Base-by-base conservation (phyloP, 2,329 filamentous ascomycete genomes). In the Cladosporium sp. region DNA sequence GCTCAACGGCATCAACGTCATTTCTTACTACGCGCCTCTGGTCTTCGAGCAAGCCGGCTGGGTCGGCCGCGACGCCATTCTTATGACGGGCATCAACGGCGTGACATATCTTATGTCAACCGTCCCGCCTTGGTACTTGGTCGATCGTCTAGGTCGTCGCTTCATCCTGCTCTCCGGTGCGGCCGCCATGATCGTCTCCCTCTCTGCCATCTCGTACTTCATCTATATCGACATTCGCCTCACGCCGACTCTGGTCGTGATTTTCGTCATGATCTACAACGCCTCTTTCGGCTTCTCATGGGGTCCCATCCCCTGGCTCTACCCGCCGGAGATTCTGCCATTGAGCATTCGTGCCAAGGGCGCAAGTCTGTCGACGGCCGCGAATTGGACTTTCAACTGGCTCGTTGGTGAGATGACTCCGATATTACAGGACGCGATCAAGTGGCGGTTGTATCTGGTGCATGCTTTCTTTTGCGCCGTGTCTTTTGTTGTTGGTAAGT, bases 381-480 rank as follows among this genome's bases (percentile, higher is more conserved):
- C 91, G 27, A 98, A 98, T 67, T 98, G 93, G 93, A 90, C 92
- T 1, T 95, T 93, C 71, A 98, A 98, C 71, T 98, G 90, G 87
- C 76, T 97, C 20, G 93, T 97, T 3, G 93, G 93, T 58, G 88
- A 95, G 69, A 81, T 97, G 77, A 98, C 93, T 0, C 93, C 93
- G 2, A 83, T 97, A 49, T 75, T 97, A 53, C 92, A 98, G 68
- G 88, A 93, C 61, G 83, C 79, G 71, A 97, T 98, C 62, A 82
- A 86, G 61, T 98, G 93, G 93, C 83, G 93, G 29, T 75, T 97
- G 53, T 98, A 98, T 64, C 78, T 98, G 41, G 77, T 98, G 13
- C 93, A 98, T 69, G 93, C 93, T 1, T 96, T 97, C 69, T 97
- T 95, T 74, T 98, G 93, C 67, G 89, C 88, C 47, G 83, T 85